Evolutionary conservation across 306 rosid species (phyloP).

Genomic region (Malus sieversii): DNA sequence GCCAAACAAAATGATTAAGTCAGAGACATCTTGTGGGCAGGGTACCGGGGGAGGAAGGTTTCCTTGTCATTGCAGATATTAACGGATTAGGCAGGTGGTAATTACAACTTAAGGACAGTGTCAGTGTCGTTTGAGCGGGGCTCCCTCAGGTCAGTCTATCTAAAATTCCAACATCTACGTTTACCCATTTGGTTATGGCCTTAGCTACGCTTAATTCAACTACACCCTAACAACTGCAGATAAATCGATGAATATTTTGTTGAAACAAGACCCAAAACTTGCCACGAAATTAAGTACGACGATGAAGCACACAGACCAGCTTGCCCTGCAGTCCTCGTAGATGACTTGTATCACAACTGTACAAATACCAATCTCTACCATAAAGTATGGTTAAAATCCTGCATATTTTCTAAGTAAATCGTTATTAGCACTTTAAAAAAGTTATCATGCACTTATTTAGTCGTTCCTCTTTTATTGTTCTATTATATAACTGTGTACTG

Average conservation of each 20-base stretch:
- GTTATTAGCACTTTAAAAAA: no score
- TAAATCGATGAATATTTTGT: neutral
- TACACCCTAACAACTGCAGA: conserved; percentile 1
- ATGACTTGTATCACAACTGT: conserved; percentile 5
- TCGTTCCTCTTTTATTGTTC: no score
- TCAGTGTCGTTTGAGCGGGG: no score
- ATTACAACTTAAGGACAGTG: no score
- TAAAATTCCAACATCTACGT: neutral
- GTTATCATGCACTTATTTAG: no score
- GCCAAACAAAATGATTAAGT: conserved; percentile 3
- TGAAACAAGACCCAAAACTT: conserved; percentile 1
- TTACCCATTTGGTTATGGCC: conserved; percentile 27
- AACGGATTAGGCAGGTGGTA: no score
- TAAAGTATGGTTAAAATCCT: no score
- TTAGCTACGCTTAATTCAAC: conserved; percentile 19
- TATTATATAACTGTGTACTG: no score
- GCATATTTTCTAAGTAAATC: no score
- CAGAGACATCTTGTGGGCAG: conserved; percentile 12
- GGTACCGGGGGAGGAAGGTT: conserved; percentile 24
- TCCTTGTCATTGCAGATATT: conserved; percentile 15
- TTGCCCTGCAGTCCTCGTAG: conserved; percentile 6
- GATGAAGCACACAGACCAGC: neutral
- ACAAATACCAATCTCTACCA: no score
- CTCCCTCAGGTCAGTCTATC: no score
- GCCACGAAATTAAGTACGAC: conserved; percentile 4